Percentiles rank a stretch among this genome's conserved stretches.
These are phyloP conservation scores for Prinsepia uniflora DNA, from an alignment of 306 rosid species.

Conservation along the genomic window DNA sequence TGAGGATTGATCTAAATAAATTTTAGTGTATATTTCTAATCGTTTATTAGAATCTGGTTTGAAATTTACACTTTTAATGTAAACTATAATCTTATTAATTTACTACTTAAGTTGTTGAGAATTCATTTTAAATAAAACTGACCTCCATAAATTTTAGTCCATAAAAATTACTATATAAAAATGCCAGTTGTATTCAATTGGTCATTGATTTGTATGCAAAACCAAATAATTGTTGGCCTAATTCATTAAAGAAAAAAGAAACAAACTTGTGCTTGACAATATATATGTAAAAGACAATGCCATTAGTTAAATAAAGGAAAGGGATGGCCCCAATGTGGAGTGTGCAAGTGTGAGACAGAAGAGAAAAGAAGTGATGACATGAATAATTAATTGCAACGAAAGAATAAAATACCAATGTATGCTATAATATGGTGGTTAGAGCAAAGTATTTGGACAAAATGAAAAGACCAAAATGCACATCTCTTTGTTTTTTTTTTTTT, in stretches of 20 bases:
- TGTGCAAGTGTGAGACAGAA: background rate
- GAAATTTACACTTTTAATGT: no score
- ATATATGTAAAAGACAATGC: background rate
- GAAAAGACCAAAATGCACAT: slow-evolving; percentile 3
- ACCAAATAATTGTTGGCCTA: background rate
- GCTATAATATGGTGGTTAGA: slow-evolving; percentile 4
- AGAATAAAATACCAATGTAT: slow-evolving; percentile 5
- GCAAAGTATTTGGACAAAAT: background rate
- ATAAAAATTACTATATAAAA: no score
- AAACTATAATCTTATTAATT: no score
- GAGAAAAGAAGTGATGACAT: background rate
- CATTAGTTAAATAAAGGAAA: background rate
- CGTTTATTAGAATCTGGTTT: no score
- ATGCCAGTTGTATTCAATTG: no score
- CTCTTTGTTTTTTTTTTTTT: background rate
- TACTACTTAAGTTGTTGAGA: no score
- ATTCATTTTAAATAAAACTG: no score
- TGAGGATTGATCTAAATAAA: no score
- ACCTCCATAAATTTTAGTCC: no score
- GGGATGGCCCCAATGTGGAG: background rate
- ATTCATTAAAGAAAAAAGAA: background rate
- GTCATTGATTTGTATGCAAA: no score
- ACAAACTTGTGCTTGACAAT: background rate
- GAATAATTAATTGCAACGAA: background rate
- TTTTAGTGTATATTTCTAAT: no score